Evolutionary conservation across 768 basidiomycete genomes (phyloP), one percentile per base, ranked within the genome.

Genomic region (Exsudoporus frostii): DNA sequence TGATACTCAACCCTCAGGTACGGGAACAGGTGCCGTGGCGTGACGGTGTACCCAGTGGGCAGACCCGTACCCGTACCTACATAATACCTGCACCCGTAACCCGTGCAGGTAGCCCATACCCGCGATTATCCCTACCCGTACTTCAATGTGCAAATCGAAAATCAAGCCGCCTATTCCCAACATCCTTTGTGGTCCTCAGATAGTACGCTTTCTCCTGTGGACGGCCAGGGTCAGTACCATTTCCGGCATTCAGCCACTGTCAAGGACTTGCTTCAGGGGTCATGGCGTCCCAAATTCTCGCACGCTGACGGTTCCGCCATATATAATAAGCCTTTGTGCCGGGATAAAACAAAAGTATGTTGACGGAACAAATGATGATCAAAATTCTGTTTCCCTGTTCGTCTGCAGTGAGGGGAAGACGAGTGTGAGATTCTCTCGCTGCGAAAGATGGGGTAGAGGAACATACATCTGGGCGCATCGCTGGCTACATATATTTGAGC

Each of bases 81-180:
- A n/a, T n/a, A n/a, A n/a, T n/a, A n/a, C n/a, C n/a, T n/a, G n/a
- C n/a, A n/a, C n/a, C n/a, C n/a, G n/a, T n/a, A n/a, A n/a, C n/a
- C n/a, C n/a, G n/a, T n/a, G n/a, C n/a, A n/a, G n/a, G n/a, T n/a
- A n/a, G n/a, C n/a, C n/a, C n/a, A n/a, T n/a, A n/a, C n/a, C n/a
- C n/a, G n/a, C n/a, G n/a, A n/a, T n/a, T n/a, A n/a, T n/a, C n/a
- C n/a, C n/a, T n/a, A n/a, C n/a, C n/a, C n/a, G n/a, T n/a, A n/a
- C n/a, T 7, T 60, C 44, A 84, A 63, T 85, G 82, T 6, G 76
- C 79, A 54, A 86, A 86, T 14, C 82, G 73, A 71, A 85, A 86
- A 59, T 86, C 82, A 53, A 86, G 64, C 33, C 82, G 69, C 55
- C 76, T 65, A 57, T 84, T 86, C 24, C 85, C 84, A 56, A 76